Conservation (phyloP, 441 rosid species). For the Breynia disticha region DNA sequence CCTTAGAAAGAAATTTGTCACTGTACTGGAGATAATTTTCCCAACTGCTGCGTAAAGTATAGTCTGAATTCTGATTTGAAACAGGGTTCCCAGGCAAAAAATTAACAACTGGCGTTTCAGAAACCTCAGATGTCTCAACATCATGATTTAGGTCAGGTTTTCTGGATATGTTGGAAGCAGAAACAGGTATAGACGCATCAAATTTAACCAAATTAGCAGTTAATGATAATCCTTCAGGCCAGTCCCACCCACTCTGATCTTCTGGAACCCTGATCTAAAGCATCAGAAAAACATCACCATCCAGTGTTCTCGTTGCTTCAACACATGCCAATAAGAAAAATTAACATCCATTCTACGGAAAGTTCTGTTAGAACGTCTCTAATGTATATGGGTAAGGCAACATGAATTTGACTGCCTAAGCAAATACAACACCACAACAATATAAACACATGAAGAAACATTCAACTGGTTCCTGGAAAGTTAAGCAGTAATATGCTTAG, state of each 20-base stretch:
- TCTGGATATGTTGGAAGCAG: constrained; percentile 11
- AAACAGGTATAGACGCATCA: constrained; percentile 17
- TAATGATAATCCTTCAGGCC: constrained; percentile 49
- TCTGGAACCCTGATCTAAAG: constrained; percentile 61
- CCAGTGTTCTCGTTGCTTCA: constrained; percentile 62
- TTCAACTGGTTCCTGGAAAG: neutral
- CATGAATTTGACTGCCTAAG: constrained; percentile 1
- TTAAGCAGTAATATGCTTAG: neutral
- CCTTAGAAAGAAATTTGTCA: constrained; percentile 21
- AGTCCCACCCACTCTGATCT: constrained; percentile 57
- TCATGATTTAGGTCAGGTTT: constrained; percentile 22
- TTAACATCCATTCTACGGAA: constrained; percentile 23
- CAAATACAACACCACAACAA: neutral
- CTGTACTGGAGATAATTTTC: constrained; percentile 16
- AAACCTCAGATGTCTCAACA: constrained; percentile 21
- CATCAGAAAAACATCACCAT: constrained; percentile 69
- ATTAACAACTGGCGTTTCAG: constrained; percentile 5
- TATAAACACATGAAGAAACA: neutral
- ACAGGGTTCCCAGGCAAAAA: constrained; percentile 11
- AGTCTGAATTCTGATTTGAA: constrained; percentile 12
- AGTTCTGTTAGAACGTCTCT: constrained; percentile 11
- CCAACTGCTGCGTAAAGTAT: constrained; percentile 20
- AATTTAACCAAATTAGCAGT: constrained; percentile 36
- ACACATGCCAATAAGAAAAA: constrained; percentile 49
- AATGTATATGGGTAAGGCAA: constrained; percentile 10